Evolutionary conservation across 257 asterid species (phyloP), one percentile per base, ranked within the genome.

Genomic region (Nicotiana attenuata): DNA sequence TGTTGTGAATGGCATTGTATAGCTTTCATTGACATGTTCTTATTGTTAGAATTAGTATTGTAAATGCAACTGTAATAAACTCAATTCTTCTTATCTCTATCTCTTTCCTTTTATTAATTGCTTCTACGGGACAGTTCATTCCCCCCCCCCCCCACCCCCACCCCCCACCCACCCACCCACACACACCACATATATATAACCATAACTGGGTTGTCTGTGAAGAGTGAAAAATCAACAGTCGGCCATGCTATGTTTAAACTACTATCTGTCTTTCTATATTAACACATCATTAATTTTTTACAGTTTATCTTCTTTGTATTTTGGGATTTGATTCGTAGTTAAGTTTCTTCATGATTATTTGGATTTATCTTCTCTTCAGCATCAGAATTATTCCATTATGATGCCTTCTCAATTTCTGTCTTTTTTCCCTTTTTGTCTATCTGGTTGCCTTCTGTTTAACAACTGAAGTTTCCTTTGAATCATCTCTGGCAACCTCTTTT

Each of bases 11-110:
- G 79, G 9, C 61, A 15, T 50, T 73, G 63, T 50, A 50, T 75
- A 75, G 31, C 45, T 75, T 75, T 24, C 79, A 75, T 75, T 24
- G 79, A 75, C 41, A 73, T 50, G 79, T 75, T 50, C 63, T 73
- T 50, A 15, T 50, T 75, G 63, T 47, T 63, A 8, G 63, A 24
- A 26, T 50, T 50, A 75, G 26, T 75, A 19, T 38, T 75, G 79
- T 47, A 73, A 73, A 73, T 24, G 79, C 41, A 14, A 73, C 41
- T 71, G 22, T 24, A 75, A 50, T 75, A 50, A 75, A 75, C 26
- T 33, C 52, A 50, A 24, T 15, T 47, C 26, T 50, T 24, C 60
- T 20, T 14, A 45, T 20, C 11, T 69, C 63, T 24, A 9, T 73
- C 63, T 50, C 60, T 15, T 75, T 50, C 0, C 41, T 24, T 73